phyloP scores from a whole-genome alignment of 164 flowering plant species.

The Liriodendron chinense region DNA sequence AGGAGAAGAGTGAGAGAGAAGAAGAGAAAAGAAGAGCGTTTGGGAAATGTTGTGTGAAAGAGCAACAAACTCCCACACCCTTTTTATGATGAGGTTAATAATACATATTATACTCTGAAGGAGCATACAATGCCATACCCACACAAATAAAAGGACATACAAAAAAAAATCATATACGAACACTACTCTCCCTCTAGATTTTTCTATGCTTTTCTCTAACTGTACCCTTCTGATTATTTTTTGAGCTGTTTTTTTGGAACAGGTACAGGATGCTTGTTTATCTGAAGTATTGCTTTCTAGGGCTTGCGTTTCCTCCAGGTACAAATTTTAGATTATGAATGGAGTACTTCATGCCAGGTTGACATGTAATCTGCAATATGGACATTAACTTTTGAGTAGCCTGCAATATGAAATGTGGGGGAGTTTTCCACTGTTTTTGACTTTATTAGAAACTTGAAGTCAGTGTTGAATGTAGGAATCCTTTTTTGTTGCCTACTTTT shows the following conservation, averaged over 20 bases:
- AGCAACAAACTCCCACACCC: too few relatives aligned
- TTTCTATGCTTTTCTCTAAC: background rate
- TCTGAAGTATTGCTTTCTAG: slow-evolving; percentile 93
- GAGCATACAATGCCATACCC: too few relatives aligned
- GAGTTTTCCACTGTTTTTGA: background rate
- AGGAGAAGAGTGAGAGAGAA: too few relatives aligned
- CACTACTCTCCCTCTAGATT: too few relatives aligned
- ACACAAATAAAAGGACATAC: too few relatives aligned
- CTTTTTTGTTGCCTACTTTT: background rate
- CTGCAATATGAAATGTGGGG: background rate
- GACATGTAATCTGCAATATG: background rate
- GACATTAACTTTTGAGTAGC: slow-evolving; percentile 1
- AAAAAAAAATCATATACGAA: too few relatives aligned
- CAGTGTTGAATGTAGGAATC: background rate
- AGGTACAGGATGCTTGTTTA: slow-evolving; percentile 96
- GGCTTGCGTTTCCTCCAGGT: slow-evolving; percentile 99
- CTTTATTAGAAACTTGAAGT: background rate
- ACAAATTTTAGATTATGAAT: slow-evolving; percentile 1
- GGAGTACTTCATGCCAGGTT: slow-evolving; percentile 1
- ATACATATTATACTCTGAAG: too few relatives aligned
- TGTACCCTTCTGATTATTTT: background rate
- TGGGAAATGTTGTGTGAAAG: too few relatives aligned
- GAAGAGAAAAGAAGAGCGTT: too few relatives aligned
- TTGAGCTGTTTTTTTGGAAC: slow-evolving; percentile 28
- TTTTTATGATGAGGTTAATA: too few relatives aligned